These are phyloP conservation scores for Oryza punctata DNA, from an alignment of 176 grass and related monocot species.

Conservation along the genomic window DNA sequence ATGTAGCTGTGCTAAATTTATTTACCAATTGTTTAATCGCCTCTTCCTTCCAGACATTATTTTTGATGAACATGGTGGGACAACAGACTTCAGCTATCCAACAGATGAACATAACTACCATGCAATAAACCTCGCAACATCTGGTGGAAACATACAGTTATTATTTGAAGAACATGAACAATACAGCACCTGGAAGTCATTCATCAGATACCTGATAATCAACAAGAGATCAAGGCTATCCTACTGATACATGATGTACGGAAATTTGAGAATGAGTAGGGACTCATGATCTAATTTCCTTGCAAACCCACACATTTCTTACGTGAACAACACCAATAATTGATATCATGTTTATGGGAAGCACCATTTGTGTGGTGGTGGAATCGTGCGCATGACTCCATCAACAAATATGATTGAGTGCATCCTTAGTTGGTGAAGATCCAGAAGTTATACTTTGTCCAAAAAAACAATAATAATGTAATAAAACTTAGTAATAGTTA, in stretches of 20 bases:
- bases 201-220: slow-evolving; percentile 46
- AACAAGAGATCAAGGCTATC: not conserved
- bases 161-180: slow-evolving; percentile 56
- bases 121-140: slow-evolving; percentile 46
- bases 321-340: not conserved
- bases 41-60: slow-evolving; percentile 44
- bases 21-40: slow-evolving; percentile 6
- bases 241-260: slow-evolving; percentile 1
- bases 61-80: slow-evolving; percentile 43
- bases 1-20: not conserved
- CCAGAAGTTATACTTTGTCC: too few relatives aligned
- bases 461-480: not conserved
- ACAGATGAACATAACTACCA: slow-evolving; percentile 30
- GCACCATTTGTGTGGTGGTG: too few relatives aligned
- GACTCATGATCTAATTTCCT: not conserved
- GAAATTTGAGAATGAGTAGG: not conserved
- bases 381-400: too few relatives aligned
- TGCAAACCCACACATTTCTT: slow-evolving; percentile 11
- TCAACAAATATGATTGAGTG: too few relatives aligned
- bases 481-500: slow-evolving; percentile 13
- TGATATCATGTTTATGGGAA: not conserved
- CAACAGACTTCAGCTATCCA: slow-evolving; percentile 37
- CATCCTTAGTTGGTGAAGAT: too few relatives aligned
- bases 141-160: slow-evolving; percentile 54
- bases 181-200: slow-evolving; percentile 55